Conservation (phyloP, 179 eudicot genomes). For the Amaranthus tricolor region DNA sequence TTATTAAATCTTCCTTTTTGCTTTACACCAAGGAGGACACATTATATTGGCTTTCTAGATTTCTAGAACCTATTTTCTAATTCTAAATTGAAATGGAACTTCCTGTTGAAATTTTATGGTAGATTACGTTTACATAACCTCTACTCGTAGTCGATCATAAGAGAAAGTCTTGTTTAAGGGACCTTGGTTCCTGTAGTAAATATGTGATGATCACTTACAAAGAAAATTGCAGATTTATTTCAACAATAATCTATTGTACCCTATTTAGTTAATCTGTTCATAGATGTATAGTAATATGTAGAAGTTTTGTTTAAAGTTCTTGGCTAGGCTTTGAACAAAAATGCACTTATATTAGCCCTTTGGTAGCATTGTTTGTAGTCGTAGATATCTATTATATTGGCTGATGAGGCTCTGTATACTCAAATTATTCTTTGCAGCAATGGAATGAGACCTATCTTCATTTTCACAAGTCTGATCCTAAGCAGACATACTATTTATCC, state of each 20-base stretch:
- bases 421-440: constrained; percentile 55
- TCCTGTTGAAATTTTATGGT: too few relatives aligned
- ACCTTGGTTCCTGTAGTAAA: neutral
- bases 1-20: too few relatives aligned
- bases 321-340: neutral
- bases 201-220: neutral
- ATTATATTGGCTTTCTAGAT: too few relatives aligned
- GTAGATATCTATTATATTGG: neutral
- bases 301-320: neutral
- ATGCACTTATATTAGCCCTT: neutral
- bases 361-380: neutral
- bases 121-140: neutral
- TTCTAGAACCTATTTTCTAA: too few relatives aligned
- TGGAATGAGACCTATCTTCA: constrained; percentile 94
- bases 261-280: neutral
- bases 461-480: constrained; percentile 82
- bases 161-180: neutral
- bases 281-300: neutral
- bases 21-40: too few relatives aligned
- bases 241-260: neutral
- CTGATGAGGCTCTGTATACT: constrained; percentile 19
- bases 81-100: too few relatives aligned
- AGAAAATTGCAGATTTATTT: neutral
- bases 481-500: constrained; percentile 96
- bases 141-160: neutral